These are phyloP conservation scores for Hypsizygus ulmarius DNA, from an alignment of 1,284 basidiomycete species.

Conservation along the genomic window DNA sequence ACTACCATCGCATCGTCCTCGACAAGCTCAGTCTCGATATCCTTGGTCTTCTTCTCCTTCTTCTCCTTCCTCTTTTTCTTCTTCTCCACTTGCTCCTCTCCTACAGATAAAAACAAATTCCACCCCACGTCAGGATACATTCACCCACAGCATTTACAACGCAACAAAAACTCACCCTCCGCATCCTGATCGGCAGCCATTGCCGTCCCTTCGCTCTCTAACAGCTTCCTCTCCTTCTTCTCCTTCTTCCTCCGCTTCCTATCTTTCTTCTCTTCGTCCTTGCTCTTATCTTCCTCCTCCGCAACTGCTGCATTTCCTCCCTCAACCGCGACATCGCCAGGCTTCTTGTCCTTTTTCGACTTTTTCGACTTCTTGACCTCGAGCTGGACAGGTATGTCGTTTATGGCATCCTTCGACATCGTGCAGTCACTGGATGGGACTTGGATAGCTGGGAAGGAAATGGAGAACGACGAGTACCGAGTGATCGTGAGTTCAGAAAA, in stretches of 20 bases:
- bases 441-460: not conserved
- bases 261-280: constrained; percentile 17
- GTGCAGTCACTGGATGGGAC: too few species aligned
- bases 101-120: constrained; percentile 1
- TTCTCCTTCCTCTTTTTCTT: constrained; percentile 18
- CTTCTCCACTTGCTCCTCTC: constrained; percentile 20
- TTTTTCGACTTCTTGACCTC: constrained; percentile 15
- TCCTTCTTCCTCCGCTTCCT: constrained; percentile 23
- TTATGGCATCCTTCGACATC: constrained; percentile 15
- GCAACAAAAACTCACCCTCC: constrained; percentile 10
- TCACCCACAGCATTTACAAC: not conserved
- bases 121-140: not conserved
- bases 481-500: constrained; percentile 10
- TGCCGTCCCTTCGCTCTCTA: constrained; percentile 12
- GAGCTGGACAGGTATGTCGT: not conserved
- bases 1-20: constrained; percentile 18
- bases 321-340: constrained; percentile 6
- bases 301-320: not conserved
- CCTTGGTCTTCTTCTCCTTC: constrained; percentile 11
- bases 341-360: constrained; percentile 18
- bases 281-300: constrained; percentile 5
- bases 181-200: constrained; percentile 11
- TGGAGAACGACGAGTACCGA: not conserved
- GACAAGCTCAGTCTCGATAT: not conserved
- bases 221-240: constrained; percentile 24